Evolutionary conservation across 1,284 basidiomycete genomes (phyloP).

Genomic region (Trametes pubescens): DNA sequence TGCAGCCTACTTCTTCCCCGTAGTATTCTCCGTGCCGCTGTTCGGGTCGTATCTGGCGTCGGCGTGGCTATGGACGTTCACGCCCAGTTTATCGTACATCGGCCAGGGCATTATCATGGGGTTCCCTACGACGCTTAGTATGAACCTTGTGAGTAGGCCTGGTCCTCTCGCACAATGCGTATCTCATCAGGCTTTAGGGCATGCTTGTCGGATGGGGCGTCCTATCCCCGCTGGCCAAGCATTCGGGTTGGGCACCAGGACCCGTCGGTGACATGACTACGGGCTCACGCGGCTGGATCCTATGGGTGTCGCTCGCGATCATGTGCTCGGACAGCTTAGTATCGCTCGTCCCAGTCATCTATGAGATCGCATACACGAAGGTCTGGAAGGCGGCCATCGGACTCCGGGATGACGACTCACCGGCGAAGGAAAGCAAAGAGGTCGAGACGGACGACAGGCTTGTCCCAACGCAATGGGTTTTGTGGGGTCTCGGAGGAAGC

Average conservation of each 20-base stretch:
- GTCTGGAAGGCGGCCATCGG: conserved; percentile 30
- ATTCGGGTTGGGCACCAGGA: conserved; percentile 90
- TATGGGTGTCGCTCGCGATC: conserved; percentile 94
- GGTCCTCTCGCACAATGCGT: too few species aligned
- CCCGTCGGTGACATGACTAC: conserved; percentile 84
- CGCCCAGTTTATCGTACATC: conserved; percentile 90
- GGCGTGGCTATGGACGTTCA: conserved; percentile 95
- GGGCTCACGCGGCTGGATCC: conserved; percentile 91
- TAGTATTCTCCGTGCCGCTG: conserved; percentile 89
- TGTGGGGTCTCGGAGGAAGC: conserved; percentile 71
- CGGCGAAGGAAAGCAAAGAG: conserved; percentile 66
- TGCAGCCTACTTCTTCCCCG: conserved; percentile 85
- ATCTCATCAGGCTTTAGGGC: conserved; percentile 55
- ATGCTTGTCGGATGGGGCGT: conserved; percentile 97
- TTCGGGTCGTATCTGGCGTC: conserved; percentile 89
- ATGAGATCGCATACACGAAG: conserved; percentile 48
- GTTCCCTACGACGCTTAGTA: conserved; percentile 91
- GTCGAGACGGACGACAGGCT: conserved; percentile 82
- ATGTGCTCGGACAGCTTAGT: conserved; percentile 94
- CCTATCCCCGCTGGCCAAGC: conserved; percentile 86
- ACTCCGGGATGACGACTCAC: conserved; percentile 22
- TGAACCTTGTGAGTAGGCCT: conserved; percentile 75
- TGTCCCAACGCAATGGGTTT: conserved; percentile 83
- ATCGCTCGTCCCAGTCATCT: conserved; percentile 78
- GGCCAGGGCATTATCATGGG: conserved; percentile 99